Conservation (phyloP, 495 filamentous ascomycete species). For the Tetracladium marchalianum region DNA sequence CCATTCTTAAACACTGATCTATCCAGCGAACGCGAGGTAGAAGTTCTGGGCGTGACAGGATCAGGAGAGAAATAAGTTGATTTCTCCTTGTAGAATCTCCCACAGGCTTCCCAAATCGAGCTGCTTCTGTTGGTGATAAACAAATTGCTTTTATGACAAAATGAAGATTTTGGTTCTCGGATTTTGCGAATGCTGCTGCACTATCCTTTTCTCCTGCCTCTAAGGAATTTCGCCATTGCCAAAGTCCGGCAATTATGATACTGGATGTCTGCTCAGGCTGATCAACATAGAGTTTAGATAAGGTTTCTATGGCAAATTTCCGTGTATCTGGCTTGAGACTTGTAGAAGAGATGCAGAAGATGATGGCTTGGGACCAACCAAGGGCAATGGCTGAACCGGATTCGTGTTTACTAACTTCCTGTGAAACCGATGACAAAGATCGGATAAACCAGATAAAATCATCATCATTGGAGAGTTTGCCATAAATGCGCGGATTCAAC, state of each 20-base stretch:
- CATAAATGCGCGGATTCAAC: conserved; percentile 72
- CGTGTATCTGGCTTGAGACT: conserved; percentile 46
- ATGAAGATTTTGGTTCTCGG: conserved; percentile 47
- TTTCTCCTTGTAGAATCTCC: conserved; percentile 37
- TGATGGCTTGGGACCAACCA: conserved; percentile 72
- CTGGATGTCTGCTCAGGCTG: conserved; percentile 43
- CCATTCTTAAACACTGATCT: conserved; percentile 64
- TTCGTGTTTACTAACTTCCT: conserved; percentile 26
- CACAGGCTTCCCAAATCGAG: conserved; percentile 25
- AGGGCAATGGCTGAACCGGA: conserved; percentile 27
- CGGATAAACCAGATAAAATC: conserved; percentile 70
- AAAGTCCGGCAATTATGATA: conserved; percentile 59
- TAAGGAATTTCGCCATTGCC: conserved; percentile 66
- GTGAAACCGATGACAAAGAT: conserved; percentile 52
- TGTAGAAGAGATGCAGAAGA: conserved; percentile 62
- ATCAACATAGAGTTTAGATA: conserved; percentile 49
- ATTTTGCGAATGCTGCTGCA: conserved; percentile 57
- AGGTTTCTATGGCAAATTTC: conserved; percentile 42
- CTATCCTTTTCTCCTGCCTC: conserved; percentile 68
- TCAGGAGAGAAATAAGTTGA: conserved; percentile 62
- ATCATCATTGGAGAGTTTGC: conserved; percentile 59
- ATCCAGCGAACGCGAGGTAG: conserved; percentile 81
- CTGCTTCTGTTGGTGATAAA: conserved; percentile 32
- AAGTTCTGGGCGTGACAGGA: conserved; percentile 69
- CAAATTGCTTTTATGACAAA: conserved; percentile 65